Conservation (phyloP, 176 grass and related monocot genomes). For the Paspalum notatum region DNA sequence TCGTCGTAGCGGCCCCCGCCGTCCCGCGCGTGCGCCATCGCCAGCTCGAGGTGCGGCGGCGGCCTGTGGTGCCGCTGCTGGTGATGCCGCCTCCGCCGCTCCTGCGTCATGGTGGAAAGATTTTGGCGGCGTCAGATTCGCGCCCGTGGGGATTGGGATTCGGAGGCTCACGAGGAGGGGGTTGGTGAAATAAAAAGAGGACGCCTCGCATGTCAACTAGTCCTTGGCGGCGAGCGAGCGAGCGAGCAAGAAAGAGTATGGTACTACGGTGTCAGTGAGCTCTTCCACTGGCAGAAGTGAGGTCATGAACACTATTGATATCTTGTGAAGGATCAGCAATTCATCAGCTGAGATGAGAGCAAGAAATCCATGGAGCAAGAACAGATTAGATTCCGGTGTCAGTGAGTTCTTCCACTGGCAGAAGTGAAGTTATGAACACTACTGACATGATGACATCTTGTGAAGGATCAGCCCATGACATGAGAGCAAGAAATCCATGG, state of each 20-base stretch:
- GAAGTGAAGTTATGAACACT: not conserved
- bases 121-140: constrained; percentile 48
- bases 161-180: not conserved
- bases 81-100: constrained; percentile 44
- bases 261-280: not conserved
- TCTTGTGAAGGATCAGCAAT: not conserved
- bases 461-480: not conserved
- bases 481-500: not conserved
- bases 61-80: not conserved
- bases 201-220: not conserved
- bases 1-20: not conserved
- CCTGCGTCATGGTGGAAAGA: constrained; percentile 45
- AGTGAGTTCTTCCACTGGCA: constrained; percentile 5
- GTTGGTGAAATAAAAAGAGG: constrained; percentile 5
- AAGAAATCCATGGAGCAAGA: constrained; percentile 32
- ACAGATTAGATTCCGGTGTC: not conserved
- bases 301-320: not conserved
- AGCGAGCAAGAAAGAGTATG: constrained; percentile 13
- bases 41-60: constrained; percentile 35
- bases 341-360: constrained; percentile 16
- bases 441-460: not conserved
- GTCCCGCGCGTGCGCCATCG: constrained; percentile 26
- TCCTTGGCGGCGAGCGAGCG: not conserved
- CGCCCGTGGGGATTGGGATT: not conserved
- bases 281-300: not conserved